Percentiles rank a stretch among this genome's conserved stretches.
phyloP scores from a whole-genome alignment of 768 basidiomycete genomes.

The Pisolithus sp. region DNA sequence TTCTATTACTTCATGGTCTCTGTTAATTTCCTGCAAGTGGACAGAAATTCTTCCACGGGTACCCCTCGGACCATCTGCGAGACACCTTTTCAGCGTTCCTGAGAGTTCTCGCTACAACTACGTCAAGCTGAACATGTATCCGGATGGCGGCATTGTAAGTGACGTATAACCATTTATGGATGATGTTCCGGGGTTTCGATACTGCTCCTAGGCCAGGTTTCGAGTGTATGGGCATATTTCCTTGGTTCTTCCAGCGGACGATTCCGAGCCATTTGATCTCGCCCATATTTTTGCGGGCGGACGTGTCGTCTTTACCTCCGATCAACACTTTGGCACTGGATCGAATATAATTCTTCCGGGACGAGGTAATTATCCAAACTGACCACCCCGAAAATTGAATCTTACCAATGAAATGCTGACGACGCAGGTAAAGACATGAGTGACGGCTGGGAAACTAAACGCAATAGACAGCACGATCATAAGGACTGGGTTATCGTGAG shows the following conservation, averaged over 20 bases:
- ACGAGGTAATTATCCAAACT: slow-evolving; percentile 42
- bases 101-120: slow-evolving; percentile 53
- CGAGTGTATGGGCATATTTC: slow-evolving; percentile 80
- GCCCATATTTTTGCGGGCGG: slow-evolving; percentile 90
- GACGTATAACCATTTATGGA: not conserved
- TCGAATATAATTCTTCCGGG: slow-evolving; percentile 90
- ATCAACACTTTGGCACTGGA: slow-evolving; percentile 94
- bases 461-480: slow-evolving; percentile 73
- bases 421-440: slow-evolving; percentile 78
- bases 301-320: slow-evolving; percentile 74
- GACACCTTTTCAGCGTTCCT: slow-evolving; percentile 79
- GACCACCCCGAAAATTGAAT: not conserved
- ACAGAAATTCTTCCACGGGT: slow-evolving; percentile 68
- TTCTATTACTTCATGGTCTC: not conserved
- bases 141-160: slow-evolving; percentile 90
- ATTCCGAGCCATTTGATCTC: slow-evolving; percentile 61
- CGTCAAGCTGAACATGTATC: slow-evolving; percentile 92
- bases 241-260: slow-evolving; percentile 51
- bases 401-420: slow-evolving; percentile 1
- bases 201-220: slow-evolving; percentile 68
- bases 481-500: slow-evolving; percentile 90
- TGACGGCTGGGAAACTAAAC: slow-evolving; percentile 97
- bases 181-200: slow-evolving; percentile 2
- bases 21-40: slow-evolving; percentile 52
- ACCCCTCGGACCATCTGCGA: slow-evolving; percentile 73